Conservation (phyloP, 1,284 basidiomycete species). For the Bondarzewia mesenterica region DNA sequence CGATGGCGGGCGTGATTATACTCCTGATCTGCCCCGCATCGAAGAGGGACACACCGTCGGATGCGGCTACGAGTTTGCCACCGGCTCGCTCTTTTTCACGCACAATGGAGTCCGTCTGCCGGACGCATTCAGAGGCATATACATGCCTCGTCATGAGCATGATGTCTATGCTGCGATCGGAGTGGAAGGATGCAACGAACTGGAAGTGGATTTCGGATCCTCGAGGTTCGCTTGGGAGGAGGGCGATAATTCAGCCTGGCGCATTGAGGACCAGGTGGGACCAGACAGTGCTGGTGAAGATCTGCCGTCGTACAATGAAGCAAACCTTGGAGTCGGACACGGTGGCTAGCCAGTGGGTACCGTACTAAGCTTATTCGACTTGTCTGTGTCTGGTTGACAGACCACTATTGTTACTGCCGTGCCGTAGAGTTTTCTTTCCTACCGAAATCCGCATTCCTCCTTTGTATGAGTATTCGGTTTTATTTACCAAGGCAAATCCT, state of each 20-base stretch:
- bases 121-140: conserved; percentile 50
- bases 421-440: too few species aligned
- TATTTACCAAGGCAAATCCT: too few species aligned
- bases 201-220: conserved; percentile 60
- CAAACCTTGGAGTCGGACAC: too few species aligned
- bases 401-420: too few species aligned
- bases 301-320: conserved; percentile 22
- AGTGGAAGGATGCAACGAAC: conserved; percentile 41
- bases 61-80: conserved; percentile 52
- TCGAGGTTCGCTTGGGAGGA: conserved; percentile 50
- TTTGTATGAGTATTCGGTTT: too few species aligned
- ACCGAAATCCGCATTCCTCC: too few species aligned
- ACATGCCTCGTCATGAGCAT: conserved; percentile 37
- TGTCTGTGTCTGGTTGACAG: too few species aligned
- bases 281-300: conserved; percentile 18
- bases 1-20: conserved; percentile 53
- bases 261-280: conserved; percentile 49
- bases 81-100: conserved; percentile 54
- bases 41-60: conserved; percentile 44
- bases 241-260: conserved; percentile 56
- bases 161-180: conserved; percentile 65
- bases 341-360: too few species aligned
- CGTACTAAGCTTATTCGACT: too few species aligned
- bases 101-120: conserved; percentile 53
- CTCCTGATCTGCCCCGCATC: conserved; percentile 24